phyloP scores from a whole-genome alignment of 768 basidiomycete species.

The Lepiota venenata region DNA sequence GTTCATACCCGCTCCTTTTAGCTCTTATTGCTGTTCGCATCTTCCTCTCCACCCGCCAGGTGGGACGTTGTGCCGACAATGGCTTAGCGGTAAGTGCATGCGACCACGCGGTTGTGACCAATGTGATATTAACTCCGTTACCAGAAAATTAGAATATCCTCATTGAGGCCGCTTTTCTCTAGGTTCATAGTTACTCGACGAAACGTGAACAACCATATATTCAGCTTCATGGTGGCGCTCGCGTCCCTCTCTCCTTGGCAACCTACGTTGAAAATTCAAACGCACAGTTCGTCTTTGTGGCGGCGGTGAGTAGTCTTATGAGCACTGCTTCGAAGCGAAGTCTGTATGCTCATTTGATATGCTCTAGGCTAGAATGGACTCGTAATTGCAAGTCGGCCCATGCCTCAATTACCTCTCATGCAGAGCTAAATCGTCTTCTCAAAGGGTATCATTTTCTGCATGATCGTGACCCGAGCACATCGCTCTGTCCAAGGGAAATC shows the following conservation, averaged over 20 bases:
- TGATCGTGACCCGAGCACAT: constrained; percentile 22
- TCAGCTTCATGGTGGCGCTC: constrained; percentile 7
- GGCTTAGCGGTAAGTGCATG: neutral
- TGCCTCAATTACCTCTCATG: neutral
- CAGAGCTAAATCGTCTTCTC: constrained; percentile 1
- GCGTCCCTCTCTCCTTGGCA: constrained; percentile 14
- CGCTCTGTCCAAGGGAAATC: constrained; percentile 7
- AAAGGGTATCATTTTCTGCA: constrained; percentile 21
- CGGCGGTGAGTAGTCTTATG: constrained; percentile 12
- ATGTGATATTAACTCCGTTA: neutral
- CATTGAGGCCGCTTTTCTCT: constrained; percentile 19
- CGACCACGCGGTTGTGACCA: neutral
- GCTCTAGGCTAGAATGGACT: constrained; percentile 17
- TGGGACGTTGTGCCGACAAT: neutral
- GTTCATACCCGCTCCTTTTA: constrained; percentile 1
- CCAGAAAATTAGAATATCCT: constrained; percentile 21
- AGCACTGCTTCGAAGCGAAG: neutral
- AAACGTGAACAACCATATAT: neutral
- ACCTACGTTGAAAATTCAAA: constrained; percentile 17
- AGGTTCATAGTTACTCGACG: constrained; percentile 6
- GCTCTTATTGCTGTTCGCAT: constrained; percentile 19
- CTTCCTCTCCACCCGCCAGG: constrained; percentile 11
- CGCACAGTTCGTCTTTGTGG: constrained; percentile 17
- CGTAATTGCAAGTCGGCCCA: constrained; percentile 16
- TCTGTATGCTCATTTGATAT: constrained; percentile 3